A percentile compares a stretch with the other conserved stretches of the same genome.
These are phyloP conservation scores for Metschnikowia aberdeeniae DNA, from an alignment of 805 yeast genomes.

Conservation along the genomic window DNA sequence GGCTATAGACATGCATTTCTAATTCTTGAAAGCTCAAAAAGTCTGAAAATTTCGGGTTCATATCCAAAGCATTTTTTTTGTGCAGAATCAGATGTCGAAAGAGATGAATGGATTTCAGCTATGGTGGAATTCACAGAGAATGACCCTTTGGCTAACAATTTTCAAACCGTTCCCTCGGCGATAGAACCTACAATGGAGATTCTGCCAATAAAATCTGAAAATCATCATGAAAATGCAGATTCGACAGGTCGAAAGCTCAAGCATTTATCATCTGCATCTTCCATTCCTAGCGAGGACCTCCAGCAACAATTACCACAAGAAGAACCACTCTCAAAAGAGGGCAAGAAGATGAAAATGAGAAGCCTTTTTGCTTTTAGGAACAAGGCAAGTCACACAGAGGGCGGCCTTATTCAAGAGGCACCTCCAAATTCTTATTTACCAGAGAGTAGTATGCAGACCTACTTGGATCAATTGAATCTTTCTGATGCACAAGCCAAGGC, in stretches of 20 bases:
- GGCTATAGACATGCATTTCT: slow-evolving; percentile 61
- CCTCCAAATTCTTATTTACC: neutral
- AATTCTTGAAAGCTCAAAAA: slow-evolving; percentile 44
- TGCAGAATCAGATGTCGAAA: slow-evolving; percentile 73
- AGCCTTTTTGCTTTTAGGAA: slow-evolving; percentile 55
- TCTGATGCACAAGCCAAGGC: slow-evolving; percentile 33
- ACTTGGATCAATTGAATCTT: slow-evolving; percentile 34
- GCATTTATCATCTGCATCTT: slow-evolving; percentile 1
- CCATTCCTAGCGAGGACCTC: slow-evolving; percentile 7
- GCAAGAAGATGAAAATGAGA: slow-evolving; percentile 49
- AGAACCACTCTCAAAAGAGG: slow-evolving; percentile 26
- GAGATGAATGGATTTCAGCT: slow-evolving; percentile 65
- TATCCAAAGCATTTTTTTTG: slow-evolving; percentile 62
- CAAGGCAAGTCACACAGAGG: slow-evolving; percentile 2
- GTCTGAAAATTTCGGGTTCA: slow-evolving; percentile 27
- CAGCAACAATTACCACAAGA: slow-evolving; percentile 7
- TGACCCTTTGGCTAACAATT: slow-evolving; percentile 8
- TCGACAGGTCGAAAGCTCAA: slow-evolving; percentile 2
- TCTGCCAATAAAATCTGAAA: neutral
- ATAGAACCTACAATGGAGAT: neutral
- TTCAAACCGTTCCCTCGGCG: neutral
- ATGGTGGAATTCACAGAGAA: slow-evolving; percentile 33
- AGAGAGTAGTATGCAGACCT: slow-evolving; percentile 19
- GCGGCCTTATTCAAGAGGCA: neutral
- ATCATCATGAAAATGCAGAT: neutral